phyloP scores from a whole-genome alignment of 768 basidiomycete species.

The Mycena rosella region DNA sequence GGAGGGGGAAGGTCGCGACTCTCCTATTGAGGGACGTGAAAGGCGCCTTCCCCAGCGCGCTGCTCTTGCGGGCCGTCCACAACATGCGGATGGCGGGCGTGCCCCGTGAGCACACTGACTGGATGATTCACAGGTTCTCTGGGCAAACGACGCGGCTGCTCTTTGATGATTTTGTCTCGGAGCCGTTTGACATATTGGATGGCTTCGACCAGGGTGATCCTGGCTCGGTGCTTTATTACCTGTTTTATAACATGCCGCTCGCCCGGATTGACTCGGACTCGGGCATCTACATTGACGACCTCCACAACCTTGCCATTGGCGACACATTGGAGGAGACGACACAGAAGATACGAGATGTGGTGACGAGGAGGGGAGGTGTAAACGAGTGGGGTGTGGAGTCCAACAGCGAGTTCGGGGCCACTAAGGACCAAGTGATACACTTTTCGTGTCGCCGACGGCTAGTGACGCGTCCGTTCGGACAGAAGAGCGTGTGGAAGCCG shows the following conservation, averaged over 20 bases:
- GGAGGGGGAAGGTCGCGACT: not conserved
- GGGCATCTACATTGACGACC: slow-evolving; percentile 3
- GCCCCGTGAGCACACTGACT: slow-evolving; percentile 38
- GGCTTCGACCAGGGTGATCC: slow-evolving; percentile 12
- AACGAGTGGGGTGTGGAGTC: no score
- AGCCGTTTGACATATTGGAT: not conserved
- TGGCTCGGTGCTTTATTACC: not conserved
- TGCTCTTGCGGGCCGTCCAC: slow-evolving; percentile 10
- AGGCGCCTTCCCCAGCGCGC: slow-evolving; percentile 4
- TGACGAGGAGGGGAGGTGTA: no score
- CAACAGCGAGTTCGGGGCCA: no score
- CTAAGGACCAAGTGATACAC: no score
- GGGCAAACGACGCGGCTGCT: slow-evolving; percentile 36
- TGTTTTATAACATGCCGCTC: not conserved
- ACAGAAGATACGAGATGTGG: no score
- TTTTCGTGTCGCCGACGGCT: no score
- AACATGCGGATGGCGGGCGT: slow-evolving; percentile 37
- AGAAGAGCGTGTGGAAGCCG: not conserved
- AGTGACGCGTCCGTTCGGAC: no score
- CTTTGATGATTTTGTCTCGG: not conserved
- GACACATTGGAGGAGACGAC: not conserved
- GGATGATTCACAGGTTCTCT: slow-evolving; percentile 33
- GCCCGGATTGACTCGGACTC: not conserved
- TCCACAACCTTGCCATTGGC: not conserved
- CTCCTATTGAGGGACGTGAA: slow-evolving; percentile 8